phyloP scores from a whole-genome alignment of 2,329 filamentous ascomycete genomes.

The Thielaviopsis punctulata region DNA sequence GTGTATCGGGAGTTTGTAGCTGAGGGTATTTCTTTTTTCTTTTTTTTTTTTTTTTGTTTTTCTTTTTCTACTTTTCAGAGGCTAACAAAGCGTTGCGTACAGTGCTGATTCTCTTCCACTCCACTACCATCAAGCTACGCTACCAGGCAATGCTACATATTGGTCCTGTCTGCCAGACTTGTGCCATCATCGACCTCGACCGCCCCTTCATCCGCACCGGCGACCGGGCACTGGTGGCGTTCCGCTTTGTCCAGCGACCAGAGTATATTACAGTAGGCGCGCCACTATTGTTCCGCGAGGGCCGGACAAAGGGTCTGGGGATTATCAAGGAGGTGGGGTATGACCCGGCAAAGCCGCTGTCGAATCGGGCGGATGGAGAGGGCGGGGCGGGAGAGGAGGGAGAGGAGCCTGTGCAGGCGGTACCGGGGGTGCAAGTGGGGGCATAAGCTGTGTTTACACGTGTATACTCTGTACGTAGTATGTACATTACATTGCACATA shows the following conservation, averaged over 20 bases:
- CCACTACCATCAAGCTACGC: slow-evolving; percentile 89
- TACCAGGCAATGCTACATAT: slow-evolving; percentile 99
- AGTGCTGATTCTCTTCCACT: slow-evolving; percentile 88
- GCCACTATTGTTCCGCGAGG: slow-evolving; percentile 81
- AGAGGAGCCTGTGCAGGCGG: background rate
- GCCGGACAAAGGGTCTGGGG: slow-evolving; percentile 82
- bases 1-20: slow-evolving; percentile 67
- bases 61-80: background rate
- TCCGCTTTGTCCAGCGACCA: slow-evolving; percentile 83
- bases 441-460: no score
- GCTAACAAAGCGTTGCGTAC: background rate
- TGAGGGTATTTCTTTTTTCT: slow-evolving; percentile 35
- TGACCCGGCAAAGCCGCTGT: slow-evolving; percentile 33
- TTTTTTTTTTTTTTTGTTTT: background rate
- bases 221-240: slow-evolving; percentile 84
- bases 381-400: background rate
- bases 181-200: slow-evolving; percentile 93
- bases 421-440: background rate
- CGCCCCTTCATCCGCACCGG: slow-evolving; percentile 89
- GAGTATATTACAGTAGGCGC: slow-evolving; percentile 86
- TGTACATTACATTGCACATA: no score
- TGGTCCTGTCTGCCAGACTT: slow-evolving; percentile 86
- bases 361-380: background rate
- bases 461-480: no score
- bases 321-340: slow-evolving; percentile 90